Evolutionary conservation across 208 protist genomes (phyloP), one percentile per base, ranked within the genome.

Genomic region (Herpetomonas tarakana): DNA sequence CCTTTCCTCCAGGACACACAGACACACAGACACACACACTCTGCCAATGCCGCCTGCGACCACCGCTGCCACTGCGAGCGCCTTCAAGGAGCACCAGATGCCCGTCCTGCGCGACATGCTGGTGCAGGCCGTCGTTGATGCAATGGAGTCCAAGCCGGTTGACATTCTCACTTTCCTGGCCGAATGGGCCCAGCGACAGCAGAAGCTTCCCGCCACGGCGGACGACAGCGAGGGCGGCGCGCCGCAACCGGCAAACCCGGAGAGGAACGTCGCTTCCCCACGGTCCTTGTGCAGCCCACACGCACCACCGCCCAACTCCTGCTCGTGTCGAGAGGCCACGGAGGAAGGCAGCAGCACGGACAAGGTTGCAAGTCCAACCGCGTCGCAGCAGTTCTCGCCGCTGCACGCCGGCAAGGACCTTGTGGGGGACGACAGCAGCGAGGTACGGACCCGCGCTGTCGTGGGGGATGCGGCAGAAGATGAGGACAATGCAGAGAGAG

Each of bases 91-190:
- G 35, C 35, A 41, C 35, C 35, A 41, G 35, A 6, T 41, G 35
- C 38, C 69, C n/a, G 46, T 57, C 22, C 21, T 81, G 39, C 62
- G 62, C 35, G 52, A 69, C 4, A 56, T 62, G 14, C 64, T 81
- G 14, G 65, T 73, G 44, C 46, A 60, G 14, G 65, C 76, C 18
- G 62, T 73, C 14, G 56, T 45, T 30, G 74, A 75, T 7, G 58
- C 59, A 28, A 58, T 81, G 2, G 51, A 55, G 1, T 25, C 69
- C 52, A 62, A 76, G 27, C 81, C 81, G 7, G 49, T 60, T 22
- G 49, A 82, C 52, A 61, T 88, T 3, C 69, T 78, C 16, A 52
- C 46, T 25, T 88, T 76, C 62, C 64, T 88, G 59, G 54, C 35
- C 11, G 18, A 44, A 3, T 88, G 81, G 81, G 81, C 74, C 1